These are phyloP conservation scores for Eleusine indica DNA, from an alignment of 176 grass and related monocot genomes.

Conservation along the genomic window DNA sequence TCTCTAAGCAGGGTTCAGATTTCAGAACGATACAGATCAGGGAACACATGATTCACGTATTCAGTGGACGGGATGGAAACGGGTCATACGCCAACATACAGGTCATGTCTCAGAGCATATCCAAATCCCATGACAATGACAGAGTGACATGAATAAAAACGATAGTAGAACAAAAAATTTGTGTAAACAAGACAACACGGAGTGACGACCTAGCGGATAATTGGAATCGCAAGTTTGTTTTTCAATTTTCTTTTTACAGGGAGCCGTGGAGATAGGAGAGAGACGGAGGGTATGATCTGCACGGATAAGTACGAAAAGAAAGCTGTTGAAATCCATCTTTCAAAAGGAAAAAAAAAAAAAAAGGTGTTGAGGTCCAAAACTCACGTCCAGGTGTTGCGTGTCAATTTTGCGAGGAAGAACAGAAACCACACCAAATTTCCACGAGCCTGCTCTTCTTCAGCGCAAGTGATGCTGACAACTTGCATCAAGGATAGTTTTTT, in stretches of 20 bases:
- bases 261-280: neutral
- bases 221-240: no score
- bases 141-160: neutral
- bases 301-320: neutral
- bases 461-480: neutral
- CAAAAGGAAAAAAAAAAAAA: no score
- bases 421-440: neutral
- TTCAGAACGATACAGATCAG: neutral
- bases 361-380: neutral
- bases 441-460: neutral
- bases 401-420: neutral
- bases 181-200: neutral
- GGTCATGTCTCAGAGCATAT: neutral
- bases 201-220: no score
- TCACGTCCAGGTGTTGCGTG: neutral
- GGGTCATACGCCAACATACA: neutral
- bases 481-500: neutral
- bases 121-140: neutral
- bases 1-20: neutral
- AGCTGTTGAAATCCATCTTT: no score
- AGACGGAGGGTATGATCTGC: neutral
- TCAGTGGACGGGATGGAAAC: neutral
- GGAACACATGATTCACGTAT: neutral
- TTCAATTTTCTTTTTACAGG: neutral
- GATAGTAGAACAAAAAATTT: neutral